Base-by-base conservation (phyloP, 75 land plant species). In the Sequoia sempervirens region DNA sequence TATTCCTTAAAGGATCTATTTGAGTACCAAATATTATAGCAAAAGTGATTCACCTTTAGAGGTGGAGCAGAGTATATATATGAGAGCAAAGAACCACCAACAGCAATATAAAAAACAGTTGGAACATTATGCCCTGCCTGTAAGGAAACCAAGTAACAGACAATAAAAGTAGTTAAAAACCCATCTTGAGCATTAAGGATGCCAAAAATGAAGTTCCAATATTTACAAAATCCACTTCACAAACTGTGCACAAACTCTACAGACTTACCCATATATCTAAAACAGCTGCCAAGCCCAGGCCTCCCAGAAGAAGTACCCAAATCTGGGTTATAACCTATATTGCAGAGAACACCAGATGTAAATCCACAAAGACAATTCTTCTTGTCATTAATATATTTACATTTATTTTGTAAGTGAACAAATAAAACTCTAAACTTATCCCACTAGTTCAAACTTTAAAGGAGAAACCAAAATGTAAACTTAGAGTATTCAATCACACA, bases 61-160 rank as follows among this genome's bases (percentile, higher is more conserved):
- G 99, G 99, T 75, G 99, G 99, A 85, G 99, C 99, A 64, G 99
- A 97, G 82, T 97, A 97, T 81, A 97, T 94, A 82, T 97, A 97
- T 4, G 99, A 97, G 10, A 97, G 80, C 76, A 97, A 88, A 36
- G 99, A 94, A 80, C 99, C 99, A 82, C 98, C 98, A 58, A 97
- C 34, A 54, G 99, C 98, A 81, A 94, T 89, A 86, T 89, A 93
- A 83, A 97, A 92, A 32, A 97, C 84, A 34, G 84, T 83, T n/a
- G 99, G 99, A 79, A 87, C 88, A 43, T 86, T 83, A 84, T 97
- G 99, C 58, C 98, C 99, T 83, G 99, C 98, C 99, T 97, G 90
- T 68, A 87, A 83, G 30, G 75, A 47, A 85, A 18, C 82, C 82
- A 34, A 56, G 20, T 34, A 41, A 40, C 46, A 76, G 82, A n/a